phyloP scores from a whole-genome alignment of 2,329 filamentous ascomycete genomes.

The Penicillium sp. region DNA sequence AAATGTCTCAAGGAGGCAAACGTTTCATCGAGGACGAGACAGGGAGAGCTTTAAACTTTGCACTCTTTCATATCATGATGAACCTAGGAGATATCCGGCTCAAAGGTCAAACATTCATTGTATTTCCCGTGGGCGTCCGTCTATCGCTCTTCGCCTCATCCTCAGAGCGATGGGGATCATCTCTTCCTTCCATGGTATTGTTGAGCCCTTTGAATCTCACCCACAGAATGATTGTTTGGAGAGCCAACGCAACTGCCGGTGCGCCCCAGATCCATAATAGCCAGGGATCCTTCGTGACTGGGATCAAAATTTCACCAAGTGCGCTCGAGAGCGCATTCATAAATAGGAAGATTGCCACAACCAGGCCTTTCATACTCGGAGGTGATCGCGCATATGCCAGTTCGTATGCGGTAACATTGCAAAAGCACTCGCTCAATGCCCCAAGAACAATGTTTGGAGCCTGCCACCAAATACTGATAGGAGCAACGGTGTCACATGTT shows the following conservation, averaged over 20 bases:
- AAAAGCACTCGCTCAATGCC: constrained; percentile 40
- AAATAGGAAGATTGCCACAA: constrained; percentile 43
- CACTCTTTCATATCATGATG: not conserved
- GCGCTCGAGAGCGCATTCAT: constrained; percentile 39
- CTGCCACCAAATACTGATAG: constrained; percentile 45
- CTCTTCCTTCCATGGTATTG: constrained; percentile 14
- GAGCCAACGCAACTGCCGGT: constrained; percentile 47
- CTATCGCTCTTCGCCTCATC: not conserved
- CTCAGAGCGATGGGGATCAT: not conserved
- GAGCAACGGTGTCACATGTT: constrained; percentile 36
- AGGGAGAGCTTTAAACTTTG: not conserved
- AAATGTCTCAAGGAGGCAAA: not conserved
- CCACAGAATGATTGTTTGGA: constrained; percentile 50
- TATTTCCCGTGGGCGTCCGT: not conserved
- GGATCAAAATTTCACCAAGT: constrained; percentile 42
- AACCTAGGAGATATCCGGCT: not conserved
- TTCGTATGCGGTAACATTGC: constrained; percentile 46
- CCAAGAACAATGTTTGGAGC: constrained; percentile 36
- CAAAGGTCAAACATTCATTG: not conserved
- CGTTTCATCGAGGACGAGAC: not conserved
- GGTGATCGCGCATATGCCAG: constrained; percentile 45
- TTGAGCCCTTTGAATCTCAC: constrained; percentile 48
- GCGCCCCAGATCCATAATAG: constrained; percentile 50
- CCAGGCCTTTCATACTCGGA: constrained; percentile 41
- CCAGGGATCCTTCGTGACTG: constrained; percentile 47